Evolutionary conservation across 2,329 filamentous ascomycete species (phyloP).

Genomic region (Fusarium subglutinans): DNA sequence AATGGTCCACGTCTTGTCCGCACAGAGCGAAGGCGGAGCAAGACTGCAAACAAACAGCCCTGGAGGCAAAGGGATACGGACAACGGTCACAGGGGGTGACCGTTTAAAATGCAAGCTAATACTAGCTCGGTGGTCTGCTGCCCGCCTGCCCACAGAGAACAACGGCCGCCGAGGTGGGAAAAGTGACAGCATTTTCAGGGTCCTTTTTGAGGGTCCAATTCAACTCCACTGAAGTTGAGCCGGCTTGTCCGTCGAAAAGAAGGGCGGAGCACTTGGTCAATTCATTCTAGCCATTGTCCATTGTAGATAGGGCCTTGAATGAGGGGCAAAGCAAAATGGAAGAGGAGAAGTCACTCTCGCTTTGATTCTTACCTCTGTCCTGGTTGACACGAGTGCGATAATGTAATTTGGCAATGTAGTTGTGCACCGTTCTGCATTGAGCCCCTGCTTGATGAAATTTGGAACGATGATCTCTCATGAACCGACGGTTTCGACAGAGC

Average conservation of each 20-base stretch:
- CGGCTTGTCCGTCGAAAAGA: not conserved
- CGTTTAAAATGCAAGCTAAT: constrained; percentile 16
- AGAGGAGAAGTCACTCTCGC: not conserved
- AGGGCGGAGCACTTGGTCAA: constrained; percentile 8
- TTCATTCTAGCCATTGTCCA: not conserved
- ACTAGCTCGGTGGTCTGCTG: not conserved
- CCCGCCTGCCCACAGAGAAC: constrained; percentile 3
- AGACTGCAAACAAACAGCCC: constrained; percentile 15
- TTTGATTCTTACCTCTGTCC: not conserved
- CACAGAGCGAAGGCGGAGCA: constrained; percentile 6
- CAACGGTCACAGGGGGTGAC: not conserved
- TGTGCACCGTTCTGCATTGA: not conserved
- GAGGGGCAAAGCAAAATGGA: constrained; percentile 5
- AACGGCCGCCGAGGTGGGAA: constrained; percentile 7
- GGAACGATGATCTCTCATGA: constrained; percentile 10
- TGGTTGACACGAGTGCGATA: not conserved
- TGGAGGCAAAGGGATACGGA: constrained; percentile 6
- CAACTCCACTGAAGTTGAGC: constrained; percentile 10
- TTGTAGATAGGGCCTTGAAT: not conserved
- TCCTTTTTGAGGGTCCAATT: constrained; percentile 31
- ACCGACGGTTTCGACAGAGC: constrained; percentile 3
- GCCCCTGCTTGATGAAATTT: constrained; percentile 2
- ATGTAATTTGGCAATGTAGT: not conserved
- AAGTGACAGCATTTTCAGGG: constrained; percentile 34
- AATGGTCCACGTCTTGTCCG: not conserved